Percentiles rank a stretch among this genome's conserved stretches.
phyloP scores from a whole-genome alignment of 768 basidiomycete genomes.

The Russula dissimulans region DNA sequence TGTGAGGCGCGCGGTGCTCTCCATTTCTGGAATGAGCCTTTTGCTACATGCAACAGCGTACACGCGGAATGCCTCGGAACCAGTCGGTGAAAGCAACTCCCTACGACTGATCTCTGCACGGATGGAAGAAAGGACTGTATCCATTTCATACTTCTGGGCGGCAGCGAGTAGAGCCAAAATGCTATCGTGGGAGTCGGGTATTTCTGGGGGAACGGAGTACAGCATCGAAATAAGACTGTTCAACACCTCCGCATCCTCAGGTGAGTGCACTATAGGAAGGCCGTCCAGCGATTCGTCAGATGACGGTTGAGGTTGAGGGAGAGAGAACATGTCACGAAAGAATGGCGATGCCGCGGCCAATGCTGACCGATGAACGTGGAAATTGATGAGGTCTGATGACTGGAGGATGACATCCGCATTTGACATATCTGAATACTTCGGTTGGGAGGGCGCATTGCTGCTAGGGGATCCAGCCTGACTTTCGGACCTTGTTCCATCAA shows the following conservation, averaged over 20 bases:
- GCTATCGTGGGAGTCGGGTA: neutral
- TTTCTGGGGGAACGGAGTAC: neutral
- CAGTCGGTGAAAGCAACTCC: neutral
- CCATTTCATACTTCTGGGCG: constrained; percentile 6
- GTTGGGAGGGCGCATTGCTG: too few relatives aligned
- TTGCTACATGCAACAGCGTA: neutral
- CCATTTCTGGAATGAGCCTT: neutral
- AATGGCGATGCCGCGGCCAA: neutral
- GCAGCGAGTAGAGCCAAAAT: neutral
- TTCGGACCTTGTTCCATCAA: neutral
- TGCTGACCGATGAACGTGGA: neutral
- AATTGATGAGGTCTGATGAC: neutral
- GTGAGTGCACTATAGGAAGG: neutral
- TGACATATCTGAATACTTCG: neutral
- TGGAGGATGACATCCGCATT: neutral
- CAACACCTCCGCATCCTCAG: neutral
- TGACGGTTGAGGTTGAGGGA: neutral
- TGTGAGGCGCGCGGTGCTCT: neutral
- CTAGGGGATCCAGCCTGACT: neutral
- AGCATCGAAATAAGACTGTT: constrained; percentile 1
- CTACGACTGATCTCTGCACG: neutral
- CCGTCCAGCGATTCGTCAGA: neutral
- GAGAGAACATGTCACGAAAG: neutral
- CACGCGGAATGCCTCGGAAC: neutral
- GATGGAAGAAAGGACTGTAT: neutral